Evolutionary conservation across 164 flowering plant species (phyloP), one percentile per base, ranked within the genome.

Genomic region (Tetracentron sinense): DNA sequence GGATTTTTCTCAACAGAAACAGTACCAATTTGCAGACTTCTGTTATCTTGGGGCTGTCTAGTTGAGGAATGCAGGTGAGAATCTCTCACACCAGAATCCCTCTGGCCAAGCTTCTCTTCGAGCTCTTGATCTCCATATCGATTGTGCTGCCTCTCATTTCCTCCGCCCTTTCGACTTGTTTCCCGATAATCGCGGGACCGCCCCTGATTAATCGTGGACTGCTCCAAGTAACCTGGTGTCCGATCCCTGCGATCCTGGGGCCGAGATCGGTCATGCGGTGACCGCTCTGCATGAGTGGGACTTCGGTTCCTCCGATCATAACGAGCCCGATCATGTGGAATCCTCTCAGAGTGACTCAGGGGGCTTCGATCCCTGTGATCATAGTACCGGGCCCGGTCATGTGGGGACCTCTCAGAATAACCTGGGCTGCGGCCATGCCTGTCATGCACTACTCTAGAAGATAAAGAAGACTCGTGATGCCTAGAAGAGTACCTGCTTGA

Each of bases 391-490:
- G 71, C 56, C 62, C 82, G 80, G 58, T 78, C 88, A 61, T 65
- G 80, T 22, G 90, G 86, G 63, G 84, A 85, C 76, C 82, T 72
- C 69, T 82, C 87, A 47, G 75, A 62, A 62, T 79, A 76, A 26
- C 61, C 79, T 6, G 97, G 93, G 69, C 96, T 89, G 33, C 81
- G 79, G 27, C 78, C 83, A 66, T 77, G 83, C 70, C 79, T 82
- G 53, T 86, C 92, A 73, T 82, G 71, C 64, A 62, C 57, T 12
- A 63, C 77, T 72, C 81, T 85, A 29, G 89, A 78, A 26, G 94
- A 79, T 20, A 71, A 66, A 50, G 84, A 69, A 57, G 80, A 73
- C 53, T 85, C 96, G 75, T 77, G 71, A 63, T 80, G 82, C 76
- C 88, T 81, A 42, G 87, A 69, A 48, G 79, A 62, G 48, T 76